phyloP scores from a whole-genome alignment of 495 filamentous ascomycete species.

The Apiosordaria backusii region DNA sequence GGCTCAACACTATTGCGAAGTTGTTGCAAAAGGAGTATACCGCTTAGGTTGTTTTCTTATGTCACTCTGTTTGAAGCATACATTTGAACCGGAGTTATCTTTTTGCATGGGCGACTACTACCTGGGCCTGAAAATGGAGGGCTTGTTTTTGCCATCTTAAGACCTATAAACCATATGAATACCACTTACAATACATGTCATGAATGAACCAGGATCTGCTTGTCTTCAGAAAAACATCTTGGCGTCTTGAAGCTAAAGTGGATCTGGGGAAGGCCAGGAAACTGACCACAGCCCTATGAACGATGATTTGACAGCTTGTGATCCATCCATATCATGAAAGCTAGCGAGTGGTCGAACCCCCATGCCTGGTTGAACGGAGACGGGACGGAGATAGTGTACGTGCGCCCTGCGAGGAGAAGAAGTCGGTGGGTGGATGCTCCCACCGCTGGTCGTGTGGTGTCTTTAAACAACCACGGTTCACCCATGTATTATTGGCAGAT shows the following conservation, averaged over 20 bases:
- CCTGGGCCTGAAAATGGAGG: slow-evolving; percentile 8
- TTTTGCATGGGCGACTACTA: slow-evolving; percentile 3
- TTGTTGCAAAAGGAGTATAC: slow-evolving; percentile 88
- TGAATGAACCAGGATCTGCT: background rate
- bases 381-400: too few species aligned
- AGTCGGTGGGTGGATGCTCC: too few species aligned
- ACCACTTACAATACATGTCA: background rate
- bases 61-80: background rate
- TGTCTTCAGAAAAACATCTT: background rate
- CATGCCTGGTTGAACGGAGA: too few species aligned
- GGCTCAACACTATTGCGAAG: slow-evolving; percentile 92
- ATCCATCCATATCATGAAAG: background rate
- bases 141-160: slow-evolving; percentile 1
- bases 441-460: too few species aligned
- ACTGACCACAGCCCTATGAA: background rate
- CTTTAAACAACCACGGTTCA: too few species aligned
- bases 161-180: background rate
- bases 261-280: background rate
- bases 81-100: slow-evolving; percentile 9
- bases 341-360: too few species aligned
- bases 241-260: background rate
- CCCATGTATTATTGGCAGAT: background rate
- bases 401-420: too few species aligned
- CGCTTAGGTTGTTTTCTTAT: slow-evolving; percentile 30
- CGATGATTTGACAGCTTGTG: background rate